phyloP scores from a whole-genome alignment of 495 filamentous ascomycete species.

The Cercophora newfieldiana region DNA sequence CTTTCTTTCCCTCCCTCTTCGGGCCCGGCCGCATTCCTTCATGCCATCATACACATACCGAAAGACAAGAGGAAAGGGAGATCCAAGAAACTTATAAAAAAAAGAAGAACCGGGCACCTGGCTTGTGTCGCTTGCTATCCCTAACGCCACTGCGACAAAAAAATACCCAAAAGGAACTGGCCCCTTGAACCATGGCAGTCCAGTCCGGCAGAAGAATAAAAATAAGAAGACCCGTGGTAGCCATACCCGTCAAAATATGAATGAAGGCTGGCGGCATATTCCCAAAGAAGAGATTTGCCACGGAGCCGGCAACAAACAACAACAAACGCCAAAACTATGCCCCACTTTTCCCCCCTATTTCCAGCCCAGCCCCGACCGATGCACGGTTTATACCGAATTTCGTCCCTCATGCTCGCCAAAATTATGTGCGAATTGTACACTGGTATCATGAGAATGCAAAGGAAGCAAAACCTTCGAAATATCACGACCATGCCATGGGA shows the following conservation, averaged over 20 bases:
- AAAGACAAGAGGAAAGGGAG: background rate
- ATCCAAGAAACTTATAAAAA: conserved; percentile 3
- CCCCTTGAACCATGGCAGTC: background rate
- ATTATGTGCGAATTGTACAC: conserved; percentile 21
- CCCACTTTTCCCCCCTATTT: conserved; percentile 8
- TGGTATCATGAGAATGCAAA: conserved; percentile 19
- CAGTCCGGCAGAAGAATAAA: background rate
- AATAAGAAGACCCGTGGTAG: background rate
- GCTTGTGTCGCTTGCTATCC: background rate
- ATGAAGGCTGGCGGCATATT: conserved; percentile 3
- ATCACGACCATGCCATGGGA: background rate
- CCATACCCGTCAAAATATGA: background rate
- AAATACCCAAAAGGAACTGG: background rate
- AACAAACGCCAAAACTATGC: conserved; percentile 14
- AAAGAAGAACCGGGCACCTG: background rate
- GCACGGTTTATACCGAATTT: background rate
- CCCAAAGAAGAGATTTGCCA: background rate
- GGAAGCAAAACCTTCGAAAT: background rate
- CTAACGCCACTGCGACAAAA: background rate
- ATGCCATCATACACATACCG: conserved; percentile 8
- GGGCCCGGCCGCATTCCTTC: background rate
- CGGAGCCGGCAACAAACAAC: background rate
- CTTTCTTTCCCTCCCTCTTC: background rate
- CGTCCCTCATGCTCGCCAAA: background rate
- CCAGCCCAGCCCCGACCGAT: background rate